phyloP scores from a whole-genome alignment of 1,284 basidiomycete species.

The Porodaedalea pini region DNA sequence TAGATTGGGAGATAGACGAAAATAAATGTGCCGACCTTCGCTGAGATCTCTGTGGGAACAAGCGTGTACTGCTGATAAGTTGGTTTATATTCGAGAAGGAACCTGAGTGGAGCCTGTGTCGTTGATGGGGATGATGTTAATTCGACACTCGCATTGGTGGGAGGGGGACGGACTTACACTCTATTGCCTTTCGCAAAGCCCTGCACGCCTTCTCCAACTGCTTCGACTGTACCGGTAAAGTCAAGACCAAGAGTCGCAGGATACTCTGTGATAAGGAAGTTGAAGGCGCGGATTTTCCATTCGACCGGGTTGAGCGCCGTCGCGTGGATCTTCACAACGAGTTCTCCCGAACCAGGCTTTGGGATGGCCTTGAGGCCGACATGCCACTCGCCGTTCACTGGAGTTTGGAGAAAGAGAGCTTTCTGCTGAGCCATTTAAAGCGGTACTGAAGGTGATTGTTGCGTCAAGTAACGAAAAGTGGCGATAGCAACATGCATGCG shows the following conservation, averaged over 20 bases:
- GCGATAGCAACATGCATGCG: no score
- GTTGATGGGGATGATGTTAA: no score
- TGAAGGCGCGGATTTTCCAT: conserved; percentile 36
- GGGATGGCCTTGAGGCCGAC: conserved; percentile 26
- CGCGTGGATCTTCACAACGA: conserved; percentile 40
- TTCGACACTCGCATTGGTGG: background rate
- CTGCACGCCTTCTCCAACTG: conserved; percentile 37
- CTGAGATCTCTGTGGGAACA: conserved; percentile 25
- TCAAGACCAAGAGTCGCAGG: conserved; percentile 46
- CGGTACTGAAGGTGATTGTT: no score
- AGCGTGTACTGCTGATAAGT: conserved; percentile 31
- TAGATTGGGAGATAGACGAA: no score
- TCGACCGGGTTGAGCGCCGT: conserved; percentile 43
- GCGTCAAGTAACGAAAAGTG: no score
- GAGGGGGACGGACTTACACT: no score
- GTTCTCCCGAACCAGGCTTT: conserved; percentile 34
- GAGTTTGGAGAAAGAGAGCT: conserved; percentile 17
- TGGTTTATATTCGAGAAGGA: conserved; percentile 22
- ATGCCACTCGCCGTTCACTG: conserved; percentile 26
- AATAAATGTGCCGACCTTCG: conserved; percentile 24
- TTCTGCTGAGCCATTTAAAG: conserved; percentile 20
- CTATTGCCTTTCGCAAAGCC: conserved; percentile 39
- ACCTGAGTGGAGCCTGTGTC: conserved; percentile 27
- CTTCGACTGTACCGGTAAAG: conserved; percentile 39
- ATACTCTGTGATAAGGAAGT: conserved; percentile 31